Evolutionary conservation across 805 yeast species (phyloP).

Genomic region (Saturnispora galanensis): DNA sequence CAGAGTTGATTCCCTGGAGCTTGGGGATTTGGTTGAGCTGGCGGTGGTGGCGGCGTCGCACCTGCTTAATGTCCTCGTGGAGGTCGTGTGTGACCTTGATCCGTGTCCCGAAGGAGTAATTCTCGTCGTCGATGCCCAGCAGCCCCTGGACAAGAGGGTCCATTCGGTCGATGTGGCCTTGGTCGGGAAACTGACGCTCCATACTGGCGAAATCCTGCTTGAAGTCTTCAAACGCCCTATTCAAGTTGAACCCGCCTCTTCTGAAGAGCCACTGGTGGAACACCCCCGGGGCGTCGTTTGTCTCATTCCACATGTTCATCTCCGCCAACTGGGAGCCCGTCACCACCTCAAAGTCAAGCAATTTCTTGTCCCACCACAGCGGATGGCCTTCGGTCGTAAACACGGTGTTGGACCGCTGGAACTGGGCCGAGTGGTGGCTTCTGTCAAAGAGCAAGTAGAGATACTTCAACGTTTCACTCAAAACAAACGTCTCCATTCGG

Average conservation of each 20-base stretch:
- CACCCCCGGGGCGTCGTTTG: neutral
- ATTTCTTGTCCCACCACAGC: constrained; percentile 49
- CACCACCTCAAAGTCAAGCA: constrained; percentile 11
- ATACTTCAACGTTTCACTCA: constrained; percentile 82
- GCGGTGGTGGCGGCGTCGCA: too few relatives aligned
- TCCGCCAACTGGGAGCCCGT: constrained; percentile 15
- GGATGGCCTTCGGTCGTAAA: constrained; percentile 93
- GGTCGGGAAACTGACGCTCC: neutral
- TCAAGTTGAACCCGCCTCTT: constrained; percentile 6
- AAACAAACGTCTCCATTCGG: constrained; percentile 85
- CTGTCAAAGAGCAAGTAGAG: constrained; percentile 67
- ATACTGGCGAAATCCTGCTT: constrained; percentile 7
- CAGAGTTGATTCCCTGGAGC: too few relatives aligned
- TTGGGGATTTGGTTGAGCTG: too few relatives aligned
- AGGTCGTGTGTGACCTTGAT: neutral
- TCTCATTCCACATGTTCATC: constrained; percentile 8
- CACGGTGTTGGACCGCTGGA: constrained; percentile 28
- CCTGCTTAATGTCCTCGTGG: too few relatives aligned
- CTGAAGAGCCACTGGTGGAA: too few relatives aligned
- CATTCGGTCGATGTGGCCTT: neutral
- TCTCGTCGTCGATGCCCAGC: neutral
- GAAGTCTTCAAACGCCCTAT: constrained; percentile 12
- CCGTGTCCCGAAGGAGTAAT: neutral
- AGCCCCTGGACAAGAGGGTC: neutral
- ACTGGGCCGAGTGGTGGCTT: constrained; percentile 18